Base-by-base conservation (phyloP, 129 eudicot genomes). In the Chrysanthemum seticuspe region DNA sequence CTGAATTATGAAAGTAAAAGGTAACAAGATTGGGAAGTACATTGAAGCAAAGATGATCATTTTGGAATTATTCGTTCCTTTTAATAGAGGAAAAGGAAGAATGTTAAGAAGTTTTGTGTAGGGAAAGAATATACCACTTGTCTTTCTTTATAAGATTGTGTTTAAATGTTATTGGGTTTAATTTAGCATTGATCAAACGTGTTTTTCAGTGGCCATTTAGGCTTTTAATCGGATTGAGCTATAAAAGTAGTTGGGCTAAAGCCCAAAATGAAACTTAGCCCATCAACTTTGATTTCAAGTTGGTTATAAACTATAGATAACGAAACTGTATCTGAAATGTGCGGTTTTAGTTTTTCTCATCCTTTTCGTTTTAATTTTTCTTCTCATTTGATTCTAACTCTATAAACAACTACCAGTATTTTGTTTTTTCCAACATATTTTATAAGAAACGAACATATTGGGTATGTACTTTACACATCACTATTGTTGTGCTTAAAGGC, bases 21-120 rank as follows among this genome's bases (percentile, higher is more conserved):
- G 21, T 48, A 62, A 51, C 68, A 72, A 56, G 67, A 62, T 40
- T 8, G 70, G 44, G 34, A 52, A 71, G 59, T 27, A 78, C 45
- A 48, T 15, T 56, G 77, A 72, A 72, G 82, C 68, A 55, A 71
- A 6, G 53, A 19, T 27, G 67, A 70, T 54, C 15, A 25, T 52
- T 13, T 62, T 78, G 63, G 63, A 78, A 71, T 71, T 29, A 72
- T 78, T 57, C 78, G 56, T 78, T 78, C 62, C 82, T 78, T 72
- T 56, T 78, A 45, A 55, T n/a, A 18, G 13, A 49, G 67, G 82
- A 55, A 72, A 78, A 47, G 73, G 62, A 78, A 78, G 73, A 63
- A 56, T 72, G 47, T 72, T 47, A 44, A 14, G 70, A 49, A 76
- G 60, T 48, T 65, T 21, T 76, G 73, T 58, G 34, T 48, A 45